Evolutionary conservation across 179 eudicot species (phyloP).

Genomic region (Beta corolliflora): DNA sequence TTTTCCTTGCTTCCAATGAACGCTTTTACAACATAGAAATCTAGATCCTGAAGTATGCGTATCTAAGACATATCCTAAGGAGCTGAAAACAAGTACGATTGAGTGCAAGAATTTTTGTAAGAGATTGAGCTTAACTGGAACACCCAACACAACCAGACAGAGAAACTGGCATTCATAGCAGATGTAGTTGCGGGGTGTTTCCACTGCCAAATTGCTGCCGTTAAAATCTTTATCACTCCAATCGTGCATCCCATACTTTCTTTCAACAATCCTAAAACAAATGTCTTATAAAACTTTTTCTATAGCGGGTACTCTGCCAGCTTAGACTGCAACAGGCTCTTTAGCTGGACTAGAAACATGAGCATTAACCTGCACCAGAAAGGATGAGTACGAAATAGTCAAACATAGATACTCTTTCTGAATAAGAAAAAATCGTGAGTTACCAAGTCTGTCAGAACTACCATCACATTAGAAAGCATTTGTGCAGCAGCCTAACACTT

Average conservation of each 20-base stretch:
- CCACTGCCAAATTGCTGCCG: background rate
- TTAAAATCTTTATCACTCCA: background rate
- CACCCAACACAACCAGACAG: slow-evolving; percentile 6
- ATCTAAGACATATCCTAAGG: background rate
- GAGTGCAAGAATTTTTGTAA: slow-evolving; percentile 14
- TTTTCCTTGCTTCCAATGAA: background rate
- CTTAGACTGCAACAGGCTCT: slow-evolving; percentile 55
- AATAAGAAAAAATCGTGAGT: background rate
- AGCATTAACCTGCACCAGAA: slow-evolving; percentile 48
- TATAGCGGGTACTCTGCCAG: slow-evolving; percentile 15
- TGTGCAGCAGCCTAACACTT: too few relatives aligned
- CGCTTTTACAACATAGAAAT: background rate
- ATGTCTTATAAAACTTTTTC: slow-evolving; percentile 30
- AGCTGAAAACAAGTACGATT: slow-evolving; percentile 14
- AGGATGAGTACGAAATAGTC: background rate
- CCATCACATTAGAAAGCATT: background rate
- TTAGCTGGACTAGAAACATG: slow-evolving; percentile 35
- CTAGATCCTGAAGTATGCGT: slow-evolving; percentile 1
- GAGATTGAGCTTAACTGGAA: slow-evolving; percentile 12
- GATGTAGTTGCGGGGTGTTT: background rate
- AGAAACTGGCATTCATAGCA: background rate
- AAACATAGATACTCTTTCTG: background rate
- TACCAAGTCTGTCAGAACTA: background rate
- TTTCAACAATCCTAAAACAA: slow-evolving; percentile 29
- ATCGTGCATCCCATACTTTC: slow-evolving; percentile 11